A percentile compares a stretch with the other conserved stretches of the same genome.
Evolutionary conservation across 2,329 filamentous ascomycete species (phyloP).

Genomic region (Chalara sp.): DNA sequence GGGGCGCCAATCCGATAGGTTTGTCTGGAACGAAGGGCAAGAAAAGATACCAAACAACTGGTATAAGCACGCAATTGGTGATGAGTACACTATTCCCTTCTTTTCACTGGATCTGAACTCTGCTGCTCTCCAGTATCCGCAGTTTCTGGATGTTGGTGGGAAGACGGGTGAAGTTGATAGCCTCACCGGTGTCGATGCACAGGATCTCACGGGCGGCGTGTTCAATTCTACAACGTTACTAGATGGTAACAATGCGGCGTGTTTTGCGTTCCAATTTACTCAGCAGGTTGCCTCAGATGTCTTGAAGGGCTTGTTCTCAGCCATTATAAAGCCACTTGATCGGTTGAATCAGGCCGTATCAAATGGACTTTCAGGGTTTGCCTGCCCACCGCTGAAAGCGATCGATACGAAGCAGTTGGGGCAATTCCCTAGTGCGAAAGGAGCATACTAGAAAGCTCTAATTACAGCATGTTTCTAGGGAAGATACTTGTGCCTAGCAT

Average conservation of each 20-base stretch:
- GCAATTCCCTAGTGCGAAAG: conserved; percentile 4
- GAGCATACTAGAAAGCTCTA: too few relatives aligned
- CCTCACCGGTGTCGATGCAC: conserved; percentile 40
- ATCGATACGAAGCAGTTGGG: conserved; percentile 6
- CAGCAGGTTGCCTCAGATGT: conserved; percentile 35
- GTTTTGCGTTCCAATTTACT: conserved; percentile 35
- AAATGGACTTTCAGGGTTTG: neutral
- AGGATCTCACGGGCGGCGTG: conserved; percentile 37
- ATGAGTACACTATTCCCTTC: conserved; percentile 32
- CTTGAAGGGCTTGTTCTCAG: conserved; percentile 29
- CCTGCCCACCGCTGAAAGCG: conserved; percentile 4
- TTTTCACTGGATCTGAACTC: conserved; percentile 32
- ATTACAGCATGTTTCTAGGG: too few relatives aligned
- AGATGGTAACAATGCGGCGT: conserved; percentile 41
- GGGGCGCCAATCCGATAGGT: conserved; percentile 11
- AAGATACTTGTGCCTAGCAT: too few relatives aligned
- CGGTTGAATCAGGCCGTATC: conserved; percentile 8
- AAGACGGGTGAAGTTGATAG: conserved; percentile 45
- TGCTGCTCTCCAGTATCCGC: conserved; percentile 32
- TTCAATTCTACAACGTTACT: conserved; percentile 35
- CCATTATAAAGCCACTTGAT: conserved; percentile 25
- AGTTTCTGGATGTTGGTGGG: conserved; percentile 41
- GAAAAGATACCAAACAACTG: conserved; percentile 17
- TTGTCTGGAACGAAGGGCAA: conserved; percentile 10
- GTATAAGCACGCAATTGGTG: conserved; percentile 15